Conservation (phyloP, 306 rosid species). For the Albizia julibrissin region DNA sequence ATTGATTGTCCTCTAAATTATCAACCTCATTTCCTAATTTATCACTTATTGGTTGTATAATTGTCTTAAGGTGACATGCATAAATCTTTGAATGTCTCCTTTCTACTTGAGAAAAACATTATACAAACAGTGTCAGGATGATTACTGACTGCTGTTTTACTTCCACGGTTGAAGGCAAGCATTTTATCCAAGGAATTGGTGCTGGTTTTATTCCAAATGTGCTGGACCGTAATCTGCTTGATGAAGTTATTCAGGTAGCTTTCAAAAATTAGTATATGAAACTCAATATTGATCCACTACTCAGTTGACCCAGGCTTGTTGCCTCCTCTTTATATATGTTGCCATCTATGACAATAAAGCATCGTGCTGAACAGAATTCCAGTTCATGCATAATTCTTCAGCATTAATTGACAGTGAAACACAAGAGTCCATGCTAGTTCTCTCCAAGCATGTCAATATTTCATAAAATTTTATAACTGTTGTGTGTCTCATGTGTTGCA, state of each 20-base stretch:
- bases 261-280: not conserved
- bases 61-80: not conserved
- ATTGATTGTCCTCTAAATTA: not conserved
- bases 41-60: not conserved
- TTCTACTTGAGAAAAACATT: slow-evolving; percentile 5
- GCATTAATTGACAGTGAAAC: no score
- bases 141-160: slow-evolving; percentile 13
- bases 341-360: no score
- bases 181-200: slow-evolving; percentile 81
- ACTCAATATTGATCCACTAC: slow-evolving; percentile 8
- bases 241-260: slow-evolving; percentile 72
- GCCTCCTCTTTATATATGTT: no score
- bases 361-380: no score
- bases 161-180: slow-evolving; percentile 53
- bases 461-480: not conserved
- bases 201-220: slow-evolving; percentile 59
- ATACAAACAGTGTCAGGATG: not conserved
- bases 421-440: no score
- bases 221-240: slow-evolving; percentile 58
- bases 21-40: slow-evolving; percentile 1
- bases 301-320: no score
- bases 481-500: not conserved
- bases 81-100: not conserved
- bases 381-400: no score
- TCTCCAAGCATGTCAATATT: not conserved